These are phyloP conservation scores for Xerocomellus chrysenteron DNA, from an alignment of 768 basidiomycete genomes.

Conservation along the genomic window DNA sequence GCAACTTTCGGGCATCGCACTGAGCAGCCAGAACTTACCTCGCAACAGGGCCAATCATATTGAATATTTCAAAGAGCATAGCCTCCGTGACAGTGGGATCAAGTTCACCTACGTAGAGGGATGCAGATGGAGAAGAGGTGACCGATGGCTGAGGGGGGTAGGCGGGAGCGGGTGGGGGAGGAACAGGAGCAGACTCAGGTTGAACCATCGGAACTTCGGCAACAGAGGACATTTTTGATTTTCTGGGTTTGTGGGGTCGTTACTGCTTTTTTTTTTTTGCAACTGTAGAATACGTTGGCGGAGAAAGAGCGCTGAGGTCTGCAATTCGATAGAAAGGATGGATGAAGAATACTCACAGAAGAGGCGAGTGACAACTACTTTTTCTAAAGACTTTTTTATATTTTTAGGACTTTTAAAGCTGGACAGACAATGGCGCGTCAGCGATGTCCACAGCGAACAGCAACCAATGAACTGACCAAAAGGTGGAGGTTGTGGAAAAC, in stretches of 20 bases:
- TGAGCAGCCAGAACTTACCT: conserved; percentile 53
- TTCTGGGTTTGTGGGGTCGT: conserved; percentile 69
- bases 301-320: conserved; percentile 15
- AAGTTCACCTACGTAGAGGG: conserved; percentile 98
- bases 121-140: conserved; percentile 77
- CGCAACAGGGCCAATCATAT: conserved; percentile 99
- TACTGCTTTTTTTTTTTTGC: conserved; percentile 87
- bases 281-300: conserved; percentile 35
- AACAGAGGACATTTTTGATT: conserved; percentile 58
- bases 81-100: conserved; percentile 98
- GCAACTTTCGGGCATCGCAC: not conserved
- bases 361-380: conserved; percentile 77
- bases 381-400: conserved; percentile 67
- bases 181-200: conserved; percentile 47
- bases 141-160: conserved; percentile 52
- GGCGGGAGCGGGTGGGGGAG: conserved; percentile 46
- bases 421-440: conserved; percentile 24
- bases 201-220: conserved; percentile 54
- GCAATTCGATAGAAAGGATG: conserved; percentile 10
- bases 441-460: conserved; percentile 10
- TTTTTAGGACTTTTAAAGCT: conserved; percentile 60
- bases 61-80: conserved; percentile 99
- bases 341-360: conserved; percentile 49
- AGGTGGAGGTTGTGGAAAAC: conserved; percentile 65
- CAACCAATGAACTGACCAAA: conserved; percentile 46